Conservation (phyloP, 495 filamentous ascomycete genomes). For the Hyaloscypha hepaticicola region DNA sequence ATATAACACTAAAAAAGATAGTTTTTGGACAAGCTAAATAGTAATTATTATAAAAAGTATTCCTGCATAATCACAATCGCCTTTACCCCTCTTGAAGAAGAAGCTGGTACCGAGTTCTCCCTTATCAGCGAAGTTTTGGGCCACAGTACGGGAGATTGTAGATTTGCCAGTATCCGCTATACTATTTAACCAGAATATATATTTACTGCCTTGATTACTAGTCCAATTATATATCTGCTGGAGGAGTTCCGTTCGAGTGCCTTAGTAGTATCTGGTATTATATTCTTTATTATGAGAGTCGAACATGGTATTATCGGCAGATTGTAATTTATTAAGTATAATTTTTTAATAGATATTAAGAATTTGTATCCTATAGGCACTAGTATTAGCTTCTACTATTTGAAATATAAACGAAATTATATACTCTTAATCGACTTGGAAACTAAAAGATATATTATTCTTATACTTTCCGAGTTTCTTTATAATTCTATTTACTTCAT, state of each 20-base stretch:
- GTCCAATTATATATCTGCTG: constrained; percentile 26
- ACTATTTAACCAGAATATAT: constrained; percentile 37
- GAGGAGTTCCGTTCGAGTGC: constrained; percentile 34
- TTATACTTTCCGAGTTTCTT: constrained; percentile 37
- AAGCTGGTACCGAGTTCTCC: constrained; percentile 10
- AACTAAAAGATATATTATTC: constrained; percentile 36
- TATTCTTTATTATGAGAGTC: constrained; percentile 35
- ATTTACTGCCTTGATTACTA: neutral
- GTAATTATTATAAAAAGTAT: constrained; percentile 20
- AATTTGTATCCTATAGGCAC: constrained; percentile 13
- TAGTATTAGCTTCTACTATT: constrained; percentile 16
- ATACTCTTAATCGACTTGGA: constrained; percentile 45
- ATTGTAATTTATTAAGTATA: neutral
- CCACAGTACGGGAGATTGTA: constrained; percentile 31
- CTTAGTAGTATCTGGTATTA: constrained; percentile 29
- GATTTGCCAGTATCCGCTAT: constrained; percentile 21
- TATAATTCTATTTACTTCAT: constrained; percentile 40
- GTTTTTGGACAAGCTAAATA: constrained; percentile 8
- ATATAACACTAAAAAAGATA: constrained; percentile 6
- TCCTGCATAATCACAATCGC: constrained; percentile 11
- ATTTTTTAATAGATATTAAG: constrained; percentile 22
- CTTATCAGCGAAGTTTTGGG: constrained; percentile 7
- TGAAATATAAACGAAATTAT: constrained; percentile 22
- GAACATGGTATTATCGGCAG: constrained; percentile 11
- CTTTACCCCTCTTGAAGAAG: constrained; percentile 23